A percentile compares a stretch with the other conserved stretches of the same genome.
Conservation (phyloP, 306 rosid genomes). For the Cercis canadensis region DNA sequence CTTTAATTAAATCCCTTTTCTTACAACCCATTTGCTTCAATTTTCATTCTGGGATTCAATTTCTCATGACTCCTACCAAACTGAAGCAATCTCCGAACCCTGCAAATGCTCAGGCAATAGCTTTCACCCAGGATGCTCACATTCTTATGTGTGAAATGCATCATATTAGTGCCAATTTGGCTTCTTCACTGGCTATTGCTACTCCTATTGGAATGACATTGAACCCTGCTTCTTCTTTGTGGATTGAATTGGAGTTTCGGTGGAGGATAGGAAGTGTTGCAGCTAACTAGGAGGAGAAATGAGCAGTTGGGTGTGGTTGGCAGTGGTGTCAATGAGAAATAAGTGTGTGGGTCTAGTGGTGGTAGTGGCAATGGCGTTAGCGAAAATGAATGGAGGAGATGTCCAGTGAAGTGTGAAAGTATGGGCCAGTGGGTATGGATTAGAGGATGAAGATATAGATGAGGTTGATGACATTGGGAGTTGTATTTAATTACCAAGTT, state of each 20-base stretch:
- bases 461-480: constrained; percentile 5
- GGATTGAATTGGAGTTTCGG: constrained; percentile 31
- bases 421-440: constrained; percentile 37
- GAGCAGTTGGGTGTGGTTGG: constrained; percentile 48
- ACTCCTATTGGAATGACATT: constrained; percentile 37
- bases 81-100: constrained; percentile 60
- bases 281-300: constrained; percentile 35
- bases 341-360: constrained; percentile 36
- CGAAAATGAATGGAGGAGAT: constrained; percentile 41
- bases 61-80: constrained; percentile 57
- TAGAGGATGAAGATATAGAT: constrained; percentile 27
- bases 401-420: constrained; percentile 31
- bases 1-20: neutral
- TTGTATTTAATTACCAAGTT: neutral
- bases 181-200: constrained; percentile 46
- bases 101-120: constrained; percentile 39
- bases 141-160: constrained; percentile 79
- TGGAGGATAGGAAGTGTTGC: constrained; percentile 29
- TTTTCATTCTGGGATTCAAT: neutral
- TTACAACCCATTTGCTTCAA: neutral
- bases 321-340: constrained; percentile 31
- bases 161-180: constrained; percentile 81
- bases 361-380: constrained; percentile 35
- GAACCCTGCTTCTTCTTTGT: constrained; percentile 15
- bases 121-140: constrained; percentile 62